These are phyloP conservation scores for Pyrus pyrifolia DNA, from an alignment of 306 rosid genomes.

Conservation along the genomic window DNA sequence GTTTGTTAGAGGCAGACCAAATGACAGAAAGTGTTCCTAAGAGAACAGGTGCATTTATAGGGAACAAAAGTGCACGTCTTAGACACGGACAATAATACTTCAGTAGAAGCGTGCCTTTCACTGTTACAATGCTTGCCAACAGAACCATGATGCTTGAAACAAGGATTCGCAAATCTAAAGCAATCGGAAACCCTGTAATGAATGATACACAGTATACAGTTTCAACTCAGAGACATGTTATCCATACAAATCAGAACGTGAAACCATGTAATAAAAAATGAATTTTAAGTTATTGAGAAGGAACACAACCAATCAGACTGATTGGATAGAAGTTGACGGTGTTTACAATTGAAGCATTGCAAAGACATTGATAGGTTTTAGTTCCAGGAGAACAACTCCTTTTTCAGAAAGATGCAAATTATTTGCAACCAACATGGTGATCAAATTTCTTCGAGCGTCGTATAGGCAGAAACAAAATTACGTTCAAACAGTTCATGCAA, in stretches of 20 bases:
- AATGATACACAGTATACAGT: not conserved
- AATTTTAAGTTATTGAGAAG: not conserved
- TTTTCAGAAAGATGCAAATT: slow-evolving; percentile 34
- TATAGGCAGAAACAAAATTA: slow-evolving; percentile 9
- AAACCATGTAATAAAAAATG: not conserved
- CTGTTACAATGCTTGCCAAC: not conserved
- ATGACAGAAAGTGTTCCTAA: not conserved
- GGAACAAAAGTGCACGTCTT: not conserved
- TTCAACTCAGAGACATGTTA: not conserved
- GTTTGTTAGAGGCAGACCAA: not conserved
- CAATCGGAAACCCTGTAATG: not conserved
- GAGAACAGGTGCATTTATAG: not conserved
- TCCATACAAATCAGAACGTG: not conserved
- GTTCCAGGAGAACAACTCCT: slow-evolving; percentile 25
- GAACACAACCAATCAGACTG: slow-evolving; percentile 1
- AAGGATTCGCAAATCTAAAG: not conserved
- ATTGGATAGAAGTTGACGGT: not conserved
- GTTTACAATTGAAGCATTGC: slow-evolving; percentile 1
- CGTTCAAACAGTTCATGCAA: slow-evolving; percentile 5
- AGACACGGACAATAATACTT: not conserved
- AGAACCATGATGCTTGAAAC: not conserved
- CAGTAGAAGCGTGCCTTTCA: no score
- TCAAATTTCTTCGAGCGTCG: slow-evolving; percentile 26
- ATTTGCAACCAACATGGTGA: slow-evolving; percentile 31
- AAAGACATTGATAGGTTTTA: not conserved